Conservation (phyloP, 805 yeast genomes). For the Metschnikowia koreensis region DNA sequence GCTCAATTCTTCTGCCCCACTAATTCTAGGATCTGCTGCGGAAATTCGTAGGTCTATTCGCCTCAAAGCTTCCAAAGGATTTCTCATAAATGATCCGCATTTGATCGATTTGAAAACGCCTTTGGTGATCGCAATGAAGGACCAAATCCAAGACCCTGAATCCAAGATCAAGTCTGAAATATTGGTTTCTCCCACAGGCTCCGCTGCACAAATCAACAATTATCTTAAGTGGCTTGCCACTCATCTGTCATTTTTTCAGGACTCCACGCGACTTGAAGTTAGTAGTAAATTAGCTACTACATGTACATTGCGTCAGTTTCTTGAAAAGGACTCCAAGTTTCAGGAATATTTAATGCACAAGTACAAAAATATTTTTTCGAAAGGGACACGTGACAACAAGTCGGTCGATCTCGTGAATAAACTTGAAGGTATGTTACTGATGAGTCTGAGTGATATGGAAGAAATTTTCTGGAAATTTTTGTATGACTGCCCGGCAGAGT, state of each 20-base stretch:
- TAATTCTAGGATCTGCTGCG: conserved; percentile 45
- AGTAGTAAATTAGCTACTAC: conserved; percentile 43
- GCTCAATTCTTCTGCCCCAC: conserved; percentile 25
- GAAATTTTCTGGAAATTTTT: conserved; percentile 39
- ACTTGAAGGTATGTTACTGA: not conserved
- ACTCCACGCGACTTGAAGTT: conserved; percentile 15
- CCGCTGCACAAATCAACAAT: conserved; percentile 16
- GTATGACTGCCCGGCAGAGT: conserved; percentile 7
- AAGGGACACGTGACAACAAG: not conserved
- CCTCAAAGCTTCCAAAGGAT: conserved; percentile 49
- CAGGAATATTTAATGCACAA: conserved; percentile 27
- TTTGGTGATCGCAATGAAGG: conserved; percentile 12
- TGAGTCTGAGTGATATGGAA: conserved; percentile 27
- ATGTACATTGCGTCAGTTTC: conserved; percentile 56
- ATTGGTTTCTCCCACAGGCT: conserved; percentile 11
- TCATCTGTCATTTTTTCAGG: conserved; percentile 16
- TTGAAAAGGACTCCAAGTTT: conserved; percentile 52
- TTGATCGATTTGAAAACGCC: conserved; percentile 40
- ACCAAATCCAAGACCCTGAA: not conserved
- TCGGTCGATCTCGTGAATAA: not conserved
- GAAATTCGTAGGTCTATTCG: conserved; percentile 48
- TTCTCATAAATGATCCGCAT: conserved; percentile 48
- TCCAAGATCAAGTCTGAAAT: not conserved
- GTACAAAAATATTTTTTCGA: not conserved
- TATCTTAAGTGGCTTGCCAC: conserved; percentile 19